phyloP scores from a whole-genome alignment of 2,329 filamentous ascomycete species.

The Endoconidiophora laricicola region DNA sequence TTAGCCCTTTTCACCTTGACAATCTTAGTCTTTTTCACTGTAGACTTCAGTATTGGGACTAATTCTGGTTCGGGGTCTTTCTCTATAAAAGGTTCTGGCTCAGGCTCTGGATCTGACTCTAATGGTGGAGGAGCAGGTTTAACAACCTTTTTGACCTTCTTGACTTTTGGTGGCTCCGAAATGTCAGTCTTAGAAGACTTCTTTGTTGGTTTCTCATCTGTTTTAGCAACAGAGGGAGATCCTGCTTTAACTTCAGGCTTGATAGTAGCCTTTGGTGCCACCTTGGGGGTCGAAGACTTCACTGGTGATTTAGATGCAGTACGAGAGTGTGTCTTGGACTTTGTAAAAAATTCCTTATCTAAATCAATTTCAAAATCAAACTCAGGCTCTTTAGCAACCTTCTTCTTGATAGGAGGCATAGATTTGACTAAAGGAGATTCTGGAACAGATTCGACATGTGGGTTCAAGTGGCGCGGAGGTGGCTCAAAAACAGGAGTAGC shows the following conservation, averaged over 20 bases:
- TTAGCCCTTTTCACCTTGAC: conserved; percentile 4
- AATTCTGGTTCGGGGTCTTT: too few relatives aligned
- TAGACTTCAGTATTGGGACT: too few relatives aligned
- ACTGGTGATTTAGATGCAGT: conserved; percentile 6
- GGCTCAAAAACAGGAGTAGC: conserved; percentile 1
- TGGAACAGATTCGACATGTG: conserved; percentile 9
- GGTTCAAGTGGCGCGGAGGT: conserved; percentile 1
- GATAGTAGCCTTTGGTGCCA: background rate
- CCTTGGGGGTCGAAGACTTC: conserved; percentile 1
- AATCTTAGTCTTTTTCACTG: conserved; percentile 2
- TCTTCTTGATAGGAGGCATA: background rate
- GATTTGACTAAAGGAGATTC: conserved; percentile 11
- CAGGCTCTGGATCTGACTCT: conserved; percentile 15
- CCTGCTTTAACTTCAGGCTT: conserved; percentile 1
- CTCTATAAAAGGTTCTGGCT: conserved; percentile 13
- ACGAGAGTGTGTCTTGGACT: conserved; percentile 1
- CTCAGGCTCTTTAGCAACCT: background rate
- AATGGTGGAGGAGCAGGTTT: conserved; percentile 15
- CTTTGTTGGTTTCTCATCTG: conserved; percentile 2
- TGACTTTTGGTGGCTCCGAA: too few relatives aligned
- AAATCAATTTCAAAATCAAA: background rate
- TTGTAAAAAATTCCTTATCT: background rate
- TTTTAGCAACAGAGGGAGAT: background rate
- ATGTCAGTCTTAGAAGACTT: conserved; percentile 3
- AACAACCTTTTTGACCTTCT: background rate